Conservation (phyloP, 768 basidiomycete genomes). For the Grammothele lineata region DNA sequence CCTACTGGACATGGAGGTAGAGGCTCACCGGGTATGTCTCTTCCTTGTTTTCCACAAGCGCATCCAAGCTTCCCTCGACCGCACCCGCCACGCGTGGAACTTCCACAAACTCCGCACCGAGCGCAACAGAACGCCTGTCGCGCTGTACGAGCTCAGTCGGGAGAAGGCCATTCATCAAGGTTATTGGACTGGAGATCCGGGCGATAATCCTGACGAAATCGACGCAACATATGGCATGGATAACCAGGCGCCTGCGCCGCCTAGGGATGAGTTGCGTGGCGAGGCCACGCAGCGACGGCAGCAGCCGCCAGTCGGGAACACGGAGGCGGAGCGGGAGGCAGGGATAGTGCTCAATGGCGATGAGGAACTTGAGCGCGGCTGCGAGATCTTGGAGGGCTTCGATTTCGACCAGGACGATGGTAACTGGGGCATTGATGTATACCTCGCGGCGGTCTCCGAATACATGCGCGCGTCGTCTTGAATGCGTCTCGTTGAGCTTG, state of each 20-base stretch:
- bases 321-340: no score
- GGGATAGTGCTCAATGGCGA: no score
- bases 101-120: slow-evolving; percentile 23
- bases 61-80: slow-evolving; percentile 25
- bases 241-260: no score
- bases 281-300: no score
- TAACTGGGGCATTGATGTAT: neutral
- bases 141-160: slow-evolving; percentile 25
- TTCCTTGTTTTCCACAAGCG: slow-evolving; percentile 27
- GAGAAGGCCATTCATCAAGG: slow-evolving; percentile 16
- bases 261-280: no score
- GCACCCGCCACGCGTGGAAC: slow-evolving; percentile 24
- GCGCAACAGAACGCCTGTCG: slow-evolving; percentile 16
- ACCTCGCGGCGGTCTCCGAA: neutral
- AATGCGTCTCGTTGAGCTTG: no score
- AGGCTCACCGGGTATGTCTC: slow-evolving; percentile 17
- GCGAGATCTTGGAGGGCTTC: neutral
- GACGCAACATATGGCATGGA: neutral
- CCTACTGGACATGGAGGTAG: no score
- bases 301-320: no score
- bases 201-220: neutral
- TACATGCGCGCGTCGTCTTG: no score
- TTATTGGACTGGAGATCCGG: neutral
- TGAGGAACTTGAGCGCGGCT: no score
- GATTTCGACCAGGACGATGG: neutral